Conservation (phyloP, 2,329 filamentous ascomycete genomes). For the Teratosphaeria zuluensis region DNA sequence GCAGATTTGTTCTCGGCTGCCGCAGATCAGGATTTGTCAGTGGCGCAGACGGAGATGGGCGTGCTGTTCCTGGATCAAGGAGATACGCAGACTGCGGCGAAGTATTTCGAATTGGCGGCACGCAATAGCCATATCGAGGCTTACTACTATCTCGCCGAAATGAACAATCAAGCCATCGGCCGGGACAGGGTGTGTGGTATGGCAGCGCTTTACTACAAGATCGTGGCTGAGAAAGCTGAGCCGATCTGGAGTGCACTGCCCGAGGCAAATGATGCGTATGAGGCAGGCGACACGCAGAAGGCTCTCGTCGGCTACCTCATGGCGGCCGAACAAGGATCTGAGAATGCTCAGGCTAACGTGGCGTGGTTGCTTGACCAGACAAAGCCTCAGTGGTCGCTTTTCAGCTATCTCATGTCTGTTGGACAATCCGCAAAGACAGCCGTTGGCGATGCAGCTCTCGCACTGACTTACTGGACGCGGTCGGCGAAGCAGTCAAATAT, state of each 20-base stretch:
- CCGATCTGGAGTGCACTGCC: constrained; percentile 71
- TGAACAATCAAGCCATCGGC: constrained; percentile 71
- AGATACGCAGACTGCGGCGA: constrained; percentile 66
- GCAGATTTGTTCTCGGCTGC: constrained; percentile 67
- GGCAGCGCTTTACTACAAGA: constrained; percentile 75
- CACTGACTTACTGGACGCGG: constrained; percentile 88
- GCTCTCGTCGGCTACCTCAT: constrained; percentile 75
- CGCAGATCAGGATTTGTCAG: constrained; percentile 70
- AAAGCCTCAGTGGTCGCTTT: constrained; percentile 23
- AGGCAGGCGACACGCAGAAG: constrained; percentile 65
- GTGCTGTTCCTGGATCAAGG: constrained; percentile 81
- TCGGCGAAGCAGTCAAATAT: constrained; percentile 89
- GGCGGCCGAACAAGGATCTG: constrained; percentile 87
- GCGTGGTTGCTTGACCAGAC: constrained; percentile 72
- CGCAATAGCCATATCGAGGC: constrained; percentile 78
- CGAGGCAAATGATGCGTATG: constrained; percentile 76
- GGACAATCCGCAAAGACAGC: constrained; percentile 26
- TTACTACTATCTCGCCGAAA: constrained; percentile 84
- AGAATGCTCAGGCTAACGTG: constrained; percentile 80
- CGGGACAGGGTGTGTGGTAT: constrained; percentile 68
- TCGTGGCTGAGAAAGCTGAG: constrained; percentile 83
- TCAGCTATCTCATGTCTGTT: constrained; percentile 14
- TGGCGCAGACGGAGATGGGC: constrained; percentile 74
- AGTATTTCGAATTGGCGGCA: constrained; percentile 80
- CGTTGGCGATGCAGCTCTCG: constrained; percentile 53